Conservation (phyloP, 495 filamentous ascomycete species). For the Hypoxylon cercidicola region DNA sequence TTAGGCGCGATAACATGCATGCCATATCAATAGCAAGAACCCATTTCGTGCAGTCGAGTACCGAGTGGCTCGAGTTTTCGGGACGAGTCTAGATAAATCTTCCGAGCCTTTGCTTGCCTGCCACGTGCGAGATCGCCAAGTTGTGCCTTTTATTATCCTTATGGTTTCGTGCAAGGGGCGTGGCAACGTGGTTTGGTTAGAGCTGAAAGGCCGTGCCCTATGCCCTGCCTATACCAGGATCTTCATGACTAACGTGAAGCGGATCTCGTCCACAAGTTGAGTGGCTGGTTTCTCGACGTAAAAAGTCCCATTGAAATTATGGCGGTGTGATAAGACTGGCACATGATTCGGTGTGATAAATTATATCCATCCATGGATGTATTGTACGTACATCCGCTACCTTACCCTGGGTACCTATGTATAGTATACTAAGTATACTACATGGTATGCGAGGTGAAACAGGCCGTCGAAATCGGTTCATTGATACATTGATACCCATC, state of each 20-base stretch:
- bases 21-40: constrained; percentile 17
- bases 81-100: constrained; percentile 32
- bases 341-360: constrained; percentile 2
- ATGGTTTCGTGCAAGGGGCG: constrained; percentile 1
- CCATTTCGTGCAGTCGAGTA: constrained; percentile 39
- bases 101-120: constrained; percentile 35
- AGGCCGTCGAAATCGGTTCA: constrained; percentile 28
- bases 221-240: no score
- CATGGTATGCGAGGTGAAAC: constrained; percentile 32
- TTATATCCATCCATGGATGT: constrained; percentile 2
- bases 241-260: constrained; percentile 8
- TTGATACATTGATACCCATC: constrained; percentile 20
- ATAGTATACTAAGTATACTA: not conserved
- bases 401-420: constrained; percentile 15
- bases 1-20: constrained; percentile 1
- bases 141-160: constrained; percentile 7
- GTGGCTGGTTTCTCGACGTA: constrained; percentile 19
- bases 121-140: constrained; percentile 43
- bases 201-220: constrained; percentile 15
- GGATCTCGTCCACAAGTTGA: constrained; percentile 8
- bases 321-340: constrained; percentile 38
- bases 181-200: not conserved
- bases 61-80: constrained; percentile 30
- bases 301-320: constrained; percentile 17
- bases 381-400: constrained; percentile 2